These are phyloP conservation scores for Lactarius evosmus DNA, from an alignment of 768 basidiomycete genomes.

Conservation along the genomic window DNA sequence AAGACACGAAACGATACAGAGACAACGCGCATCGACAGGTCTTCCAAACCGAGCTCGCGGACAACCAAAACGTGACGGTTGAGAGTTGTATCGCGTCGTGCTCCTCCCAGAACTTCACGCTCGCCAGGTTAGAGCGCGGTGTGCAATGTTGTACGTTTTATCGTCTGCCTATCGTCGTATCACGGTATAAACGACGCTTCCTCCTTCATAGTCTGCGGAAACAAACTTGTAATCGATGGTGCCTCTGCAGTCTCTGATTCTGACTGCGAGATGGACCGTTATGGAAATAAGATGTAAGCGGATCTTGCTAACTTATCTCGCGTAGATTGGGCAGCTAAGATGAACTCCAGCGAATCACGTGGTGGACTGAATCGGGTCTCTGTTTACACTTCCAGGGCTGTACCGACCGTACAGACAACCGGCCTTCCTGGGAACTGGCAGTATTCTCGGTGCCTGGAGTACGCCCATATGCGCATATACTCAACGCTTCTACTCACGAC, in stretches of 20 bases:
- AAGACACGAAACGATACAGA: conserved; percentile 23
- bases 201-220: conserved; percentile 58
- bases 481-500: background rate
- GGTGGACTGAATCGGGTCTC: conserved; percentile 73
- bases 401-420: conserved; percentile 54
- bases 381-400: conserved; percentile 57
- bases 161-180: background rate
- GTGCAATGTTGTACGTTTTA: conserved; percentile 46
- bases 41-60: conserved; percentile 42
- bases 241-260: conserved; percentile 48
- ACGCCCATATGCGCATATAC: conserved; percentile 27
- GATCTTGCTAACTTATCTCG: background rate
- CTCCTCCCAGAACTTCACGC: conserved; percentile 48
- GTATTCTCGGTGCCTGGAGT: conserved; percentile 69
- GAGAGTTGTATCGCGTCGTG: conserved; percentile 64
- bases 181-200: background rate
- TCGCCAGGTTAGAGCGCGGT: conserved; percentile 69
- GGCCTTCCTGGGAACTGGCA: conserved; percentile 60
- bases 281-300: conserved; percentile 60
- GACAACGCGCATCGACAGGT: conserved; percentile 66
- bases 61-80: conserved; percentile 48
- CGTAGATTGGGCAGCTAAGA: background rate
- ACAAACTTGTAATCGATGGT: conserved; percentile 54
- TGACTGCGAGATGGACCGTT: conserved; percentile 71
- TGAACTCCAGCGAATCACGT: conserved; percentile 52